Conservation (phyloP, 208 protist genomes). For the Wallacemonas sp. region DNA sequence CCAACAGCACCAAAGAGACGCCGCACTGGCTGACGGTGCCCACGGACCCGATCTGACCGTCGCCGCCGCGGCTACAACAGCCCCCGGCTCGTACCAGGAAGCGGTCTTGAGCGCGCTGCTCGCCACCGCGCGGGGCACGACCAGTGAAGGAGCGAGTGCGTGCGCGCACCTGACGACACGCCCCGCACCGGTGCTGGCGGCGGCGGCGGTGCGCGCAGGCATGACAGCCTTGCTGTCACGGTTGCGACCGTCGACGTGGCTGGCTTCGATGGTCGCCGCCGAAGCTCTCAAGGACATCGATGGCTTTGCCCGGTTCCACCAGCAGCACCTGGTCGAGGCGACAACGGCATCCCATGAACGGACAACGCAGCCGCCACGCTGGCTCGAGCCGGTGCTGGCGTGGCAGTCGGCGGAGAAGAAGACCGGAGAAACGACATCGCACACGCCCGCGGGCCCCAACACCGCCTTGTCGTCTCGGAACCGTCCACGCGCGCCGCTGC, state of each 20-base stretch:
- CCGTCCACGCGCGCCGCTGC: background rate
- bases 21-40: too few species aligned
- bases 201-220: slow-evolving; percentile 21
- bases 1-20: too few species aligned
- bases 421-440: background rate
- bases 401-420: background rate
- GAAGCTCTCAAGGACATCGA: slow-evolving; percentile 57
- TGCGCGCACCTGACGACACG: slow-evolving; percentile 22
- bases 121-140: background rate
- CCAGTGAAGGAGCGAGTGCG: background rate
- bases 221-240: slow-evolving; percentile 21
- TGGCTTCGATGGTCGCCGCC: slow-evolving; percentile 29
- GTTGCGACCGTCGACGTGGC: slow-evolving; percentile 37
- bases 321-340: background rate
- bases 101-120: background rate
- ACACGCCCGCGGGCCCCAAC: background rate
- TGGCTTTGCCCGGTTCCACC: slow-evolving; percentile 14
- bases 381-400: slow-evolving; percentile 3
- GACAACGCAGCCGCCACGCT: background rate
- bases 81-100: background rate
- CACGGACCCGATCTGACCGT: too few species aligned
- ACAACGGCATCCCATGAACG: background rate
- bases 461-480: background rate
- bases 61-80: too few species aligned
- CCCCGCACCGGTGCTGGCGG: slow-evolving; percentile 17